Percentiles rank a stretch among this genome's conserved stretches.
These are phyloP conservation scores for Capronia epimyces DNA, from an alignment of 2,329 filamentous ascomycete genomes.

Conservation along the genomic window DNA sequence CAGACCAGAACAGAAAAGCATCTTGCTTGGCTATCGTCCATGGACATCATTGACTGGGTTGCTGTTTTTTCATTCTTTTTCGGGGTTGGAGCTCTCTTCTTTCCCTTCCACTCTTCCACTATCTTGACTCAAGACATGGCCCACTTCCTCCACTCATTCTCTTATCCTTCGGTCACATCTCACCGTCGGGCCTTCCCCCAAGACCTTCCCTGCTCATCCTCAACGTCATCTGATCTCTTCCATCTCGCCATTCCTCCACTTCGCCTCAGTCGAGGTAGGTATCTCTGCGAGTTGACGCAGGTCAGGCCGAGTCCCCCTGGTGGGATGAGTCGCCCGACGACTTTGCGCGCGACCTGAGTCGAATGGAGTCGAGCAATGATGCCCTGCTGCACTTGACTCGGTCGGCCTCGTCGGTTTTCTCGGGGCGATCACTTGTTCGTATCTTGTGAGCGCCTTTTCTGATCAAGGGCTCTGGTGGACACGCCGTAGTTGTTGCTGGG, in stretches of 20 bases:
- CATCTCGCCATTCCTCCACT: neutral
- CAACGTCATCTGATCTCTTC: neutral
- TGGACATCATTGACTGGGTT: constrained; percentile 15
- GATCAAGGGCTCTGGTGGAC: too few species aligned
- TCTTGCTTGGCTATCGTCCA: neutral
- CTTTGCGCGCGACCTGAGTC: too few species aligned
- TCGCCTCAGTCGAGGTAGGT: neutral
- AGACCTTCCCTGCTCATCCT: neutral
- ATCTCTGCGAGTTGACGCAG: constrained; percentile 14
- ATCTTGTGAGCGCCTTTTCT: too few species aligned
- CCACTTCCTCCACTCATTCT: neutral
- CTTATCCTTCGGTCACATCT: neutral
- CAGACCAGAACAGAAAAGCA: neutral
- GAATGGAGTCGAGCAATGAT: too few species aligned
- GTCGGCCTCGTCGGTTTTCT: too few species aligned
- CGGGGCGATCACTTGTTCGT: too few species aligned
- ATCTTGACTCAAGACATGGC: too few species aligned
- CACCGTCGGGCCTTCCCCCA: neutral
- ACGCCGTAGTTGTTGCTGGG: too few species aligned
- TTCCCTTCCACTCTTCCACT: neutral
- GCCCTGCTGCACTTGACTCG: too few species aligned
- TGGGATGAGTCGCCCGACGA: neutral
- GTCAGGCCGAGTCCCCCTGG: constrained; percentile 6
- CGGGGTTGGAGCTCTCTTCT: neutral
- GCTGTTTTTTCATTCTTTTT: neutral